These are phyloP conservation scores for Pterulicium gracile DNA, from an alignment of 1,284 basidiomycete species.

Conservation along the genomic window DNA sequence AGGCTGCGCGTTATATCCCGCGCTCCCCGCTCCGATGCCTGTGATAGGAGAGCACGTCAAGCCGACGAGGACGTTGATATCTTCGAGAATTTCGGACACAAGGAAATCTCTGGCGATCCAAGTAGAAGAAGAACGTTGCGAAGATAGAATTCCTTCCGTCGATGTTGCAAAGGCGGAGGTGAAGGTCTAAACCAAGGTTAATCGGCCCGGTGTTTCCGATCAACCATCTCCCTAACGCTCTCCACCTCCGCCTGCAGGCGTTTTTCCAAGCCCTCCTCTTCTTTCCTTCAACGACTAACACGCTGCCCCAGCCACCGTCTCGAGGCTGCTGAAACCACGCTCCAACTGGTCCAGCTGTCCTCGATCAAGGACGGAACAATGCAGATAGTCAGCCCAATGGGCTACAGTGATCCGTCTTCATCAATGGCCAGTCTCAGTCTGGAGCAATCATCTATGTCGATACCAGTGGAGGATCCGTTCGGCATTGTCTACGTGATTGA, in stretches of 20 bases:
- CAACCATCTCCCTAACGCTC: no score
- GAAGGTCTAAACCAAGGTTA: no score
- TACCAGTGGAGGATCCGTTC: conserved; percentile 18
- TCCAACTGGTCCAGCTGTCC: no score
- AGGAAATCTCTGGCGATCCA: no score
- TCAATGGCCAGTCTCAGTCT: background rate
- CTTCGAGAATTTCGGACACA: conserved; percentile 1
- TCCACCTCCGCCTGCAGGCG: no score
- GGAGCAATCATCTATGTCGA: background rate
- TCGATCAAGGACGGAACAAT: background rate
- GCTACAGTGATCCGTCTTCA: background rate
- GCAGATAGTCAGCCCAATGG: background rate
- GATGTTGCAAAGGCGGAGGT: no score
- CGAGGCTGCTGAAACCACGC: no score
- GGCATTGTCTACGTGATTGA: conserved; percentile 76
- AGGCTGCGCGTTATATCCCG: conserved; percentile 1
- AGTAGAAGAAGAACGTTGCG: no score
- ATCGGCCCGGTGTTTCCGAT: no score
- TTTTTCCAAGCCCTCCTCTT: no score
- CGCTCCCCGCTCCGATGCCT: background rate
- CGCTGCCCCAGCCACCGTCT: background rate
- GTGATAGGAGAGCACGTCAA: conserved; percentile 2
- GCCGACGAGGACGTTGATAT: conserved; percentile 1
- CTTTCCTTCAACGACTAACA: background rate
- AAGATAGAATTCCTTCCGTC: no score